Evolutionary conservation across 2,329 filamentous ascomycete genomes (phyloP).

Genomic region (Ophiostoma angusticollis): DNA sequence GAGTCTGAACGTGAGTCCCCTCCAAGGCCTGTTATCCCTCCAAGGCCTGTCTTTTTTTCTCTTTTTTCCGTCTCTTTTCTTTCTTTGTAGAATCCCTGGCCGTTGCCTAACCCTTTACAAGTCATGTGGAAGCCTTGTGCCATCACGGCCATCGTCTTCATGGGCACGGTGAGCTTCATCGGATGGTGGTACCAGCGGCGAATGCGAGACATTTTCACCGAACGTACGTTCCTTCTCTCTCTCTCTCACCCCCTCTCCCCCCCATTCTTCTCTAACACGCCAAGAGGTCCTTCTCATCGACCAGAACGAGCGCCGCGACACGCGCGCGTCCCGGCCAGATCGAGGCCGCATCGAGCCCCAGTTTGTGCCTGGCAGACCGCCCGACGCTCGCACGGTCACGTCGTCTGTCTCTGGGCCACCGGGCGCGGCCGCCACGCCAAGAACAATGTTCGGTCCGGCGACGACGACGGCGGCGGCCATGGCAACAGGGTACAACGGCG

Average conservation of each 20-base stretch:
- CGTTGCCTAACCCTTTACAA: conserved; percentile 1
- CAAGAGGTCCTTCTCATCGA: conserved; percentile 9
- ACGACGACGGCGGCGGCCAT: neutral
- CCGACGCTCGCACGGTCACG: neutral
- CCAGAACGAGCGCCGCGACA: conserved; percentile 5
- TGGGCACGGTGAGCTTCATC: conserved; percentile 15
- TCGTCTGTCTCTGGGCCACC: neutral
- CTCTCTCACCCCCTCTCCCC: neutral
- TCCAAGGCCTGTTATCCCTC: no score
- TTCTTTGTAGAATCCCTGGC: no score
- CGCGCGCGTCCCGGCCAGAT: neutral
- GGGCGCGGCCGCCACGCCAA: neutral
- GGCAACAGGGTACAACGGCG: neutral
- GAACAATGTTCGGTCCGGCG: neutral
- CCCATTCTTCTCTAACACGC: neutral
- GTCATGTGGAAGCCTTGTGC: conserved; percentile 15
- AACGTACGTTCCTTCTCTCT: conserved; percentile 6
- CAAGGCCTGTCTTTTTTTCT: neutral
- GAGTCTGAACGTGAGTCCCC: conserved; percentile 6
- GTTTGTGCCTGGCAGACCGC: neutral
- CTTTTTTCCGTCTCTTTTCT: neutral
- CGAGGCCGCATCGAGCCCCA: conserved; percentile 1
- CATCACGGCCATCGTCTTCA: conserved; percentile 16
- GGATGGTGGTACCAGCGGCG: conserved; percentile 20
- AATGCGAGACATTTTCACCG: conserved; percentile 16